These are phyloP conservation scores for Mrakia frigida DNA, from an alignment of 768 basidiomycete species.

Conservation along the genomic window DNA sequence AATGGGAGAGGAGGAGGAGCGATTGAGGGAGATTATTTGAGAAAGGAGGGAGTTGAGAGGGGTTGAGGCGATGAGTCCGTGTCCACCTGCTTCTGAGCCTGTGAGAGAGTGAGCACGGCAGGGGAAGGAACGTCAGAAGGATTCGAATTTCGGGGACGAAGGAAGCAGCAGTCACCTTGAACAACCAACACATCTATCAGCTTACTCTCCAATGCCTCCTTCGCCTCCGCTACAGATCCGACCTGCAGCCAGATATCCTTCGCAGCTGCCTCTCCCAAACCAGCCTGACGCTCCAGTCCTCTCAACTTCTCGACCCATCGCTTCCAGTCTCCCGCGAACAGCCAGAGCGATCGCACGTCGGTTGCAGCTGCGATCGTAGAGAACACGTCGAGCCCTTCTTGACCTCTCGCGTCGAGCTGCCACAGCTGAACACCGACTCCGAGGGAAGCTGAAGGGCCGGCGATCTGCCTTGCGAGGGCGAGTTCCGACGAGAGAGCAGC, in stretches of 20 bases:
- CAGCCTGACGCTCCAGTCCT: constrained; percentile 48
- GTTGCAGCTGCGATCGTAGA: background rate
- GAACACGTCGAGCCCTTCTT: constrained; percentile 33
- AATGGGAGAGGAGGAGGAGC: constrained; percentile 32
- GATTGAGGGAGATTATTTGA: constrained; percentile 47
- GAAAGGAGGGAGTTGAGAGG: constrained; percentile 61
- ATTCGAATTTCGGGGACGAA: background rate
- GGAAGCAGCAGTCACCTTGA: constrained; percentile 55
- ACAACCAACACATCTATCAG: constrained; percentile 68
- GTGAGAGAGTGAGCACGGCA: background rate
- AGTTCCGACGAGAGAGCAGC: background rate
- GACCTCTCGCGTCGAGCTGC: constrained; percentile 47
- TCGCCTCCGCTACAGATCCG: constrained; percentile 58
- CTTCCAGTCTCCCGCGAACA: constrained; percentile 60
- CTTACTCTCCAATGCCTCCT: constrained; percentile 60
- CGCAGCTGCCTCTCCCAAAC: background rate
- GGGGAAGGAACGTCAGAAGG: background rate
- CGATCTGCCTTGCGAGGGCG: background rate
- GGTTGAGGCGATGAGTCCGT: constrained; percentile 51
- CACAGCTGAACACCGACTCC: constrained; percentile 42
- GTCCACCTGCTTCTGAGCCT: constrained; percentile 79
- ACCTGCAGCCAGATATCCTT: constrained; percentile 57
- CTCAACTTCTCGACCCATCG: constrained; percentile 57
- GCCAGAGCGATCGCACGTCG: constrained; percentile 62
- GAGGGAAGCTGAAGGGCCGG: constrained; percentile 9